phyloP scores from a whole-genome alignment of 2,329 filamentous ascomycete species.

The Helotiales sp. region DNA sequence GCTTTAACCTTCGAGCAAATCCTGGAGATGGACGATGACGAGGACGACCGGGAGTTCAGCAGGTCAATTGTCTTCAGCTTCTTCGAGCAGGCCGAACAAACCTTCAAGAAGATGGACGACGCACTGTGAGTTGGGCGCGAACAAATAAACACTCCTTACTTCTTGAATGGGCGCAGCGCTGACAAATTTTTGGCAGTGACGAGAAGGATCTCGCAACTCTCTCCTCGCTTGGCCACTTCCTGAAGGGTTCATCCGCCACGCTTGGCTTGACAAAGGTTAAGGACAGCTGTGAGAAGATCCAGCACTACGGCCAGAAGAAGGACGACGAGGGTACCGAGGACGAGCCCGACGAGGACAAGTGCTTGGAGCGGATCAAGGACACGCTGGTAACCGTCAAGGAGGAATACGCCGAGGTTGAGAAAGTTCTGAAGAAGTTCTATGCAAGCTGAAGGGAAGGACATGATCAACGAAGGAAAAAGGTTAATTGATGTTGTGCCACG shows the following conservation, averaged over 20 bases:
- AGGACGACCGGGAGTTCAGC: conserved; percentile 85
- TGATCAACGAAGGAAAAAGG: conserved; percentile 5
- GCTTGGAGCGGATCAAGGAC: conserved; percentile 71
- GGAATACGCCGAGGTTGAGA: conserved; percentile 77
- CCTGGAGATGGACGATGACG: conserved; percentile 96
- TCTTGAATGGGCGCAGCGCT: neutral
- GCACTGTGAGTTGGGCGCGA: conserved; percentile 71
- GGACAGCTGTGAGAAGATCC: conserved; percentile 94
- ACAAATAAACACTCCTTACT: neutral
- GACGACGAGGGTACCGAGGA: conserved; percentile 74
- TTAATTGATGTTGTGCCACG: conserved; percentile 24
- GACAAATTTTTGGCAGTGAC: conserved; percentile 53
- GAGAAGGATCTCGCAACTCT: conserved; percentile 73
- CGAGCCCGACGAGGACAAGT: conserved; percentile 69
- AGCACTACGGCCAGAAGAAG: conserved; percentile 85
- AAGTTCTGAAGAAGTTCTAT: conserved; percentile 61
- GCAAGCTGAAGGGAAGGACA: conserved; percentile 23
- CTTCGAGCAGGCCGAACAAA: conserved; percentile 87
- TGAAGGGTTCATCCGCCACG: conserved; percentile 96
- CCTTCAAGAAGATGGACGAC: conserved; percentile 82
- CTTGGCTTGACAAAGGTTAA: conserved; percentile 89
- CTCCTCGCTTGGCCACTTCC: conserved; percentile 87
- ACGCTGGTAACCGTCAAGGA: conserved; percentile 74
- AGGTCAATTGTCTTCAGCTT: conserved; percentile 87
- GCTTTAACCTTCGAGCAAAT: conserved; percentile 87